phyloP scores from a whole-genome alignment of 192 early-diverging fungal genomes.

The Paraglomus brasilianum region DNA sequence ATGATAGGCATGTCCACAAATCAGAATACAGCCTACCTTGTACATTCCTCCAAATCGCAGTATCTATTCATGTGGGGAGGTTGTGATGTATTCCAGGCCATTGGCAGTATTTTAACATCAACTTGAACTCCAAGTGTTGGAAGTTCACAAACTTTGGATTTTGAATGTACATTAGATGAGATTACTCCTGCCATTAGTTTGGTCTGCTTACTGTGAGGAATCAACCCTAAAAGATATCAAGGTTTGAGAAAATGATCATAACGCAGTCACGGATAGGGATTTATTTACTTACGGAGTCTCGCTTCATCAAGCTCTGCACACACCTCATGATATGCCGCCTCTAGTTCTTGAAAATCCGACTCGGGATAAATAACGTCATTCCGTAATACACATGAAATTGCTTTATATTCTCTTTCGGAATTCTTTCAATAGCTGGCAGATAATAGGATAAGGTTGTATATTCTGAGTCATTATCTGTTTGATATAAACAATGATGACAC shows the following conservation, averaged over 20 bases:
- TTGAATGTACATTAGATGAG: slow-evolving; percentile 1
- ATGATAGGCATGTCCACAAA: too few species aligned
- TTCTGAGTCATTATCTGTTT: slow-evolving; percentile 15
- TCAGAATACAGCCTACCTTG: too few species aligned
- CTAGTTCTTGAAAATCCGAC: slow-evolving; percentile 5
- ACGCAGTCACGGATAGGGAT: neutral
- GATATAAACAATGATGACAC: slow-evolving; percentile 13
- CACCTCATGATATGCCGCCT: slow-evolving; percentile 4
- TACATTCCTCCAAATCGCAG: too few species aligned
- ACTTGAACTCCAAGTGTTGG: neutral
- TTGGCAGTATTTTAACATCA: neutral
- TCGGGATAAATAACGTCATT: slow-evolving; percentile 11
- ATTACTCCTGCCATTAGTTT: slow-evolving; percentile 9
- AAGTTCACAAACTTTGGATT: slow-evolving; percentile 10
- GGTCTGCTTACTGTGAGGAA: neutral
- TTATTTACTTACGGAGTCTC: neutral
- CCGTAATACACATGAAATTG: slow-evolving; percentile 14
- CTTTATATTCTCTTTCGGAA: slow-evolving; percentile 24
- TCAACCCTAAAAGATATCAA: neutral
- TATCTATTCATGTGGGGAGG: too few species aligned
- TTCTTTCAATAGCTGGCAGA: neutral
- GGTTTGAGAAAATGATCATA: neutral
- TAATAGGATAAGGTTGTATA: neutral
- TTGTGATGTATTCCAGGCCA: neutral
- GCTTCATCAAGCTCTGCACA: neutral